These are phyloP conservation scores for Aspergillus incahuasiensis DNA, from an alignment of 495 filamentous ascomycete species.

Conservation along the genomic window DNA sequence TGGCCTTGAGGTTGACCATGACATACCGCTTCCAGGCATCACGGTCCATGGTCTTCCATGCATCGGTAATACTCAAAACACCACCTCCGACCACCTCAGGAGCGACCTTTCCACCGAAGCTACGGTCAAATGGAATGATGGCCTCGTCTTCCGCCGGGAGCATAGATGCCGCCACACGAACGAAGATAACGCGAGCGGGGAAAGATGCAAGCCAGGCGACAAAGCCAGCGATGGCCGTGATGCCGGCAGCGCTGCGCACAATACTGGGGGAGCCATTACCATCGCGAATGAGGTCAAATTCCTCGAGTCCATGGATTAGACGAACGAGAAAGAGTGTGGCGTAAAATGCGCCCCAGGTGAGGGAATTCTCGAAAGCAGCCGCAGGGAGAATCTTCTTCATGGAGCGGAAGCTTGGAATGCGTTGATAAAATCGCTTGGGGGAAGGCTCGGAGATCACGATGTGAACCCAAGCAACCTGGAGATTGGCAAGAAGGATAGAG, in stretches of 20 bases:
- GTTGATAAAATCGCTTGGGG: conserved; percentile 46
- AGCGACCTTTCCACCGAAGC: conserved; percentile 55
- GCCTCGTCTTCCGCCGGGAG: conserved; percentile 64
- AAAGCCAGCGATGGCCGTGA: conserved; percentile 32
- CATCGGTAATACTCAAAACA: conserved; percentile 62
- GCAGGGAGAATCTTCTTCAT: conserved; percentile 51
- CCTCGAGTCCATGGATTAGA: conserved; percentile 25
- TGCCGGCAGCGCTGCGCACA: conserved; percentile 28
- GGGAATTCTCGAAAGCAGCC: conserved; percentile 37
- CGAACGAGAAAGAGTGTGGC: conserved; percentile 34
- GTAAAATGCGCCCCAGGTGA: conserved; percentile 32
- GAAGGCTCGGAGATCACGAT: conserved; percentile 56
- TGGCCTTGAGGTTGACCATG: conserved; percentile 64
- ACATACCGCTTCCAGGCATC: conserved; percentile 60
- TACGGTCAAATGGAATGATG: conserved; percentile 73
- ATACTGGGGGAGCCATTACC: neutral
- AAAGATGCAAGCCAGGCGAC: conserved; percentile 49
- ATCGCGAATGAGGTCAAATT: conserved; percentile 14
- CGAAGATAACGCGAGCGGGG: conserved; percentile 58
- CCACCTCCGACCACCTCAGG: conserved; percentile 66
- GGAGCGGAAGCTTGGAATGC: conserved; percentile 40
- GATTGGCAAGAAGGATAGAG: conserved; percentile 41
- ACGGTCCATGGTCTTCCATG: conserved; percentile 65
- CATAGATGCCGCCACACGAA: conserved; percentile 68
- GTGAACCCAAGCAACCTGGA: conserved; percentile 57